Base-by-base conservation (phyloP, 2,329 filamentous ascomycete species). In the Arachnomyces sp. region DNA sequence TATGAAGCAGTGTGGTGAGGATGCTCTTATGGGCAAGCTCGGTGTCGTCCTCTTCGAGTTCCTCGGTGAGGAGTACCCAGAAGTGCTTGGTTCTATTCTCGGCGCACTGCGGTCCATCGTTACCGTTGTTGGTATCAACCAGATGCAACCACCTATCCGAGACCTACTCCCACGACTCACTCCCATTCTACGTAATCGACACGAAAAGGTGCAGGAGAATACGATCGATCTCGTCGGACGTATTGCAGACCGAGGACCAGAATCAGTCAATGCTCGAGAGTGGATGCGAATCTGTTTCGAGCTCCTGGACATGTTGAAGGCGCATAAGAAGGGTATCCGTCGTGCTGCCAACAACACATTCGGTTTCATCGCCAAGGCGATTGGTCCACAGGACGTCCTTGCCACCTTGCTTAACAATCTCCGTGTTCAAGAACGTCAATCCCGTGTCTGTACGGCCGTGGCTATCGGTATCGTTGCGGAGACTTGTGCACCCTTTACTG, bases 211-310 rank as follows among this genome's bases (percentile, higher is more conserved):
- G 32, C 92, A 98, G 62, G 92, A 98, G 58, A 98, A 98, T 65
- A 96, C 92, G 0, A 96, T 98, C 54, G 92, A 98, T 61, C 75
- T 98, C 2, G 92, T 98, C 14, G 92, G 92, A 41, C 90, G 92
- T 72, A 96, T 98, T 53, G 92, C 93, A 12, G 92, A 98, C 65
- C 84, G 92, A 50, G 93, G 92, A 1, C 89, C 92, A 1, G 92
- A 98, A 64, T 90, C 84, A 48, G 92, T 98, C 59, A 94, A 94
- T 58, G 89, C 92, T 11, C 79, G 92, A 56, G 92, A 98, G 66
- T 98, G 92, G 92, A 98, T 98, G 93, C 82, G 92, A 60, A 98
- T 98, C 61, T 98, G 92, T 68, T 98, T 98, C 64, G 92, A 98
- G 69, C 73, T 98, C 39, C 79, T 98, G 20, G 92, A 98, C 66